phyloP scores from a whole-genome alignment of 768 basidiomycete species.

The Mycena vulgaris region DNA sequence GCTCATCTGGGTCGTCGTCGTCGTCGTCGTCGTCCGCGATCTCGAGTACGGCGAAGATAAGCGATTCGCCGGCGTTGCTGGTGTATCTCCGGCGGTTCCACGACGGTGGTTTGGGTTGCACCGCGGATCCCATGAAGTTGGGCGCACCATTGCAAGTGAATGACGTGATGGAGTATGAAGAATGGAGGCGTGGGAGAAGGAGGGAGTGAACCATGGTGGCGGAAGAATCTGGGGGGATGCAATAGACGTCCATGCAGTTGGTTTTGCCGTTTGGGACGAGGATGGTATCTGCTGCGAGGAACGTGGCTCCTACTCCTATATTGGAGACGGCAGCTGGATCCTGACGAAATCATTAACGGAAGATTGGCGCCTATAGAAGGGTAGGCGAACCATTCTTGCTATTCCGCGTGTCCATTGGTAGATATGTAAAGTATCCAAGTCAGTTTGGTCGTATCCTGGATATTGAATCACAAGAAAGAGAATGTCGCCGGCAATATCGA shows the following conservation, averaged over 20 bases:
- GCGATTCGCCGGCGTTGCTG: neutral
- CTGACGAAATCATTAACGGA: neutral
- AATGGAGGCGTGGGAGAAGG: neutral
- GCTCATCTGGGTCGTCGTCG: neutral
- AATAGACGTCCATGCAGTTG: neutral
- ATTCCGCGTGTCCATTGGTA: neutral
- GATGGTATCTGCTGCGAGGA: neutral
- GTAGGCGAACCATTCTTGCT: neutral
- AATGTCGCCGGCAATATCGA: neutral
- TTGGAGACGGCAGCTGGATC: neutral
- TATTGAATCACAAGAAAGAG: neutral
- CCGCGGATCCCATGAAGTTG: neutral
- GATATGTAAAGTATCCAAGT: neutral
- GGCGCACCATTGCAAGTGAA: neutral
- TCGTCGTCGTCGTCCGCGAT: neutral
- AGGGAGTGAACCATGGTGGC: neutral
- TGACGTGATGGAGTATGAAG: neutral
- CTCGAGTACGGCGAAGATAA: neutral
- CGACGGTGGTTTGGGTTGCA: neutral
- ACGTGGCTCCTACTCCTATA: neutral
- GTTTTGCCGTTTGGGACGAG: neutral
- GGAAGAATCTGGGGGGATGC: neutral
- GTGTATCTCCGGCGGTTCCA: neutral
- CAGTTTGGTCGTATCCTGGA: neutral
- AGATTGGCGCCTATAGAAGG: neutral